Evolutionary conservation across 1,284 basidiomycete genomes (phyloP), one percentile per base, ranked within the genome.

Genomic region (Ceratobasidium sp.): DNA sequence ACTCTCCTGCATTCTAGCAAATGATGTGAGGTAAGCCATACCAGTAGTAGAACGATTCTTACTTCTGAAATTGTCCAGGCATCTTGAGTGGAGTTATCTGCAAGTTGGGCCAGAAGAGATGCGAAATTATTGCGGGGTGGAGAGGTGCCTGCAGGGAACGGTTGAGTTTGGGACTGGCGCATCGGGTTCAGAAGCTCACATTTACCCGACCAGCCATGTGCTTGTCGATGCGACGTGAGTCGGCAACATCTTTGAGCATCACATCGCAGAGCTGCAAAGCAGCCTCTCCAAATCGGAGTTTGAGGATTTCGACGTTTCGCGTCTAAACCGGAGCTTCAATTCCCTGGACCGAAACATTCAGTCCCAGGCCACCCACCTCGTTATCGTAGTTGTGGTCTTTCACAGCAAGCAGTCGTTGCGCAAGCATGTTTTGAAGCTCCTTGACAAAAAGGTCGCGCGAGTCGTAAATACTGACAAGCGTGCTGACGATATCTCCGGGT

Each of bases 161-260:
- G 16, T 51, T 24, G 27, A 64, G 16, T 24, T 39, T 64, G 37
- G 14, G 9, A 78, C 49, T 27, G 63, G 53, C 0, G 31, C 61
- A 29, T 19, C 13, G 63, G n/a, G 14, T 37, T 19, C 22, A 59
- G 2, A 11, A 68, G 81, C 88, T 78, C 77, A 93, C 93, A 61
- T 84, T 75, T 65, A 86, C 86, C 79, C 92, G 89, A 0, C 89
- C 86, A 79, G 96, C 94, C 4, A 98, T 88, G 81, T 92, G 91
- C 34, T 88, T 88, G 80, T 98, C 92, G 66, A 91, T 93, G 49
- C 94, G 88, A 78, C 91, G 92, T 51, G 96, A 97, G 81, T 98
- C 95, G 6, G 93, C 91, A 88, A 98, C 92, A 81, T 98, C 96
- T 79, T 91, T 92, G 79, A 98, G 83, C 96, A 98, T 98, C 75